Base-by-base conservation (phyloP, 495 filamentous ascomycete species). In the Aspergillus taichungensis region DNA sequence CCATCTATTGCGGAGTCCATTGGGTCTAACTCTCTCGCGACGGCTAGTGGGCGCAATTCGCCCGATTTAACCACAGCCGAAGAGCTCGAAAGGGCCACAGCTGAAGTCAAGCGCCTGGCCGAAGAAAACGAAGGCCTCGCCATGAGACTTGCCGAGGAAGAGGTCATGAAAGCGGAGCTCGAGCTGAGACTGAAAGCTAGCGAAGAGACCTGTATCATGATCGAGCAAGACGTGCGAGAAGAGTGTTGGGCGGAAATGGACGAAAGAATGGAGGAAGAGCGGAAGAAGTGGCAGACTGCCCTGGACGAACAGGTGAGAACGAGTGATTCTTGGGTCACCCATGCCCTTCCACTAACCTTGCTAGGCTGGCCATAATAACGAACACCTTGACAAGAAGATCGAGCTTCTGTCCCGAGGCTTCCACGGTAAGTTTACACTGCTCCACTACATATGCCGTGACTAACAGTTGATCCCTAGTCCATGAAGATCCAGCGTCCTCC, bases 241-340 rank as follows among this genome's bases (percentile, higher is more conserved):
- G 90, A 95, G 52, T 86, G 87, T 50, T 88, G 79, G 56, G 68
- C 65, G 2, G 92, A 96, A 60, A 92, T 94, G 73, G 92, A 98
- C 55, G 74, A 71, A 42, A 74, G 75, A 31, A 67, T 94, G 36
- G 80, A 82, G 47, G 67, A 77, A 14, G 87, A 94, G 55, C 78
- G 87, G 63, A 72, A 72, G 28, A 72, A 84, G 13, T 95, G 86
- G 86, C 79, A 85, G 51, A 79, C 69, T 10, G 82, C 80, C 11
- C 77, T 83, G 72, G 82, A 82, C 29, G 77, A 95, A 61, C 74
- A 81, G 54, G 84, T 88, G 43, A 69, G 77, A 47, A 42, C 29
- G 5, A 30, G 24, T 14, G 30, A 11, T 8, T n/a, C 6, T 8
- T 13, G 8, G 0, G 0, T 11, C 28, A 0, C 24, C 11, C 18